phyloP scores from a whole-genome alignment of 2,329 filamentous ascomycete species.

The Sarocladium kiliense region DNA sequence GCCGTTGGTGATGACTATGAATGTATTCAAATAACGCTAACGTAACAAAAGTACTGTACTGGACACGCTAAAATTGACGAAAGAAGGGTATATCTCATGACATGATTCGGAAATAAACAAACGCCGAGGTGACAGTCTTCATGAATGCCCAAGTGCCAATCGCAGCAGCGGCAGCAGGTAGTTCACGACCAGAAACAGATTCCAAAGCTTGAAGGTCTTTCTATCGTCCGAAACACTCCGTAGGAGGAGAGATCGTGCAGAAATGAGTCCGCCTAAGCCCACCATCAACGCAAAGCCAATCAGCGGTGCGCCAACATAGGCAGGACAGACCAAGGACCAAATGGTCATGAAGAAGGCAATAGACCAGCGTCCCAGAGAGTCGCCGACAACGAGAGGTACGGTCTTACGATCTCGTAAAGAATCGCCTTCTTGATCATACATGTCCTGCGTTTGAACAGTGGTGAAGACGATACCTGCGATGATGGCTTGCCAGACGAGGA shows the following conservation, averaged over 20 bases:
- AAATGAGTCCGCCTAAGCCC: neutral
- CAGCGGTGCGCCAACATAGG: neutral
- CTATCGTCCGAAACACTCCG: neutral
- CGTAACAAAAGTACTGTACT: too few relatives aligned
- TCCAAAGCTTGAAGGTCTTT: neutral
- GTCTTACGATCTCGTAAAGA: slow-evolving; percentile 12
- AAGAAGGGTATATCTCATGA: too few relatives aligned
- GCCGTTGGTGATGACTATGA: too few relatives aligned
- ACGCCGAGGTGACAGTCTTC: too few relatives aligned
- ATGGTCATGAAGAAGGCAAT: slow-evolving; percentile 9
- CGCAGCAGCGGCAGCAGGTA: neutral
- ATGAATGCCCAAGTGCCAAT: too few relatives aligned
- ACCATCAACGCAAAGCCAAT: neutral
- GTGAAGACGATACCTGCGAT: slow-evolving; percentile 15
- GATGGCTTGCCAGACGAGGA: slow-evolving; percentile 12
- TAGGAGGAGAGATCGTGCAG: neutral
- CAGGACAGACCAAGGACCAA: slow-evolving; percentile 11
- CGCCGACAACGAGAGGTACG: slow-evolving; percentile 11
- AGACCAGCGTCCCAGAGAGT: slow-evolving; percentile 8
- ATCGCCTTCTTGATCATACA: slow-evolving; percentile 17
- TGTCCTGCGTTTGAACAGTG: slow-evolving; percentile 18
- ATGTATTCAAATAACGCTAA: too few relatives aligned
- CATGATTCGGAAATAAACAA: too few relatives aligned
- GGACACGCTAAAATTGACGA: too few relatives aligned
- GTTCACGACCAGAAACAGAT: neutral